phyloP scores from a whole-genome alignment of 1,284 basidiomycete genomes.

The Ceratobasidium sp. region DNA sequence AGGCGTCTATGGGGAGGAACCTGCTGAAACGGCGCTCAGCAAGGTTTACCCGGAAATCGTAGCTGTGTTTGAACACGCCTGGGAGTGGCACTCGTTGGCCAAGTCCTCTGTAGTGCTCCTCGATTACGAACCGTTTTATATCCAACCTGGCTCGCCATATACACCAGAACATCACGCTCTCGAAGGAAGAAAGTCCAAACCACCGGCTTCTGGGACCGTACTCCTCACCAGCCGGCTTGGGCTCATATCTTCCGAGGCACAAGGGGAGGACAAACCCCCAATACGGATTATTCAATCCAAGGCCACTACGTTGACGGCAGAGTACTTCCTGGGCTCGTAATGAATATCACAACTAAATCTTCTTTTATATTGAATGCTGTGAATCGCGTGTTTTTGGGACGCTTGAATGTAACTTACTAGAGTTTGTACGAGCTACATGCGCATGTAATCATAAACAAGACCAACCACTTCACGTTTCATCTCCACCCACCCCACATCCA shows the following conservation, averaged over 20 bases:
- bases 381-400: not conserved
- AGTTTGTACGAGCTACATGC: not conserved
- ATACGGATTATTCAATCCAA: not conserved
- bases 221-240: conserved; percentile 20
- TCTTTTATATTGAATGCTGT: not conserved
- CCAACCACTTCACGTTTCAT: not conserved
- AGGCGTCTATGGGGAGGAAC: not conserved
- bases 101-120: conserved; percentile 17
- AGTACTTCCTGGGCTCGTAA: conserved; percentile 1
- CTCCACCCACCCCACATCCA: not conserved
- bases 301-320: conserved; percentile 10
- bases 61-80: conserved; percentile 4
- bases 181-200: conserved; percentile 5
- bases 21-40: not conserved
- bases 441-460: not conserved
- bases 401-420: not conserved
- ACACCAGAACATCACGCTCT: not conserved
- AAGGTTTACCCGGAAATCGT: not conserved
- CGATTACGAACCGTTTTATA: conserved; percentile 5
- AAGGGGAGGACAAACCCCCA: not conserved
- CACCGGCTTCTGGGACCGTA: not conserved
- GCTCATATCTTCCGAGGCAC: not conserved
- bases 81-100: not conserved
- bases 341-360: not conserved
- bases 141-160: not conserved